Evolutionary conservation across 345 rosid genomes (phyloP).

Genomic region (Clarkia xantiana): DNA sequence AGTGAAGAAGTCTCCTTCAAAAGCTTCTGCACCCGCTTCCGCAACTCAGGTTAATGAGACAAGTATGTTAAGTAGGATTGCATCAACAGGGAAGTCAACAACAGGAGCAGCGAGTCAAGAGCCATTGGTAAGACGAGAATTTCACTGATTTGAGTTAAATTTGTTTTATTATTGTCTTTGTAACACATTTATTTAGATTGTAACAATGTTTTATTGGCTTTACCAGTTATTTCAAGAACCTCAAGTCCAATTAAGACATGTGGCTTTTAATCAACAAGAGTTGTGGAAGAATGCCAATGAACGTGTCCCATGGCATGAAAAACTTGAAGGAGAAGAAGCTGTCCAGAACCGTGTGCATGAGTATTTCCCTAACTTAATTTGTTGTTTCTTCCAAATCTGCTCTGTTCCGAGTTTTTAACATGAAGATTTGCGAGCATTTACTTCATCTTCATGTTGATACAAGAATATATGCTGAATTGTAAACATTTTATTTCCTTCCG

Average conservation of each 20-base stretch:
- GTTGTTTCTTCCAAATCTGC: not conserved
- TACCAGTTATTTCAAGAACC: conserved; percentile 18
- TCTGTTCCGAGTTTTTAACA: too few species aligned
- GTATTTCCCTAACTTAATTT: conserved; percentile 32
- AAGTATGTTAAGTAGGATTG: conserved; percentile 35
- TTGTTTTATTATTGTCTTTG: not conserved
- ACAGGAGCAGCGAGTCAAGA: conserved; percentile 29
- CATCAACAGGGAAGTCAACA: conserved; percentile 37
- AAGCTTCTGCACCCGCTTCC: conserved; percentile 19
- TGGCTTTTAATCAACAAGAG: conserved; percentile 85
- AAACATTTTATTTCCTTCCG: too few species aligned
- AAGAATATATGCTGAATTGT: too few species aligned
- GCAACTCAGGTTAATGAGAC: conserved; percentile 29
- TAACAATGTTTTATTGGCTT: conserved; percentile 7
- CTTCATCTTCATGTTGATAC: too few species aligned
- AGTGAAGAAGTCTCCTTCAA: conserved; percentile 36
- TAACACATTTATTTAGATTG: not conserved
- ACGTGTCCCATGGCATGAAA: conserved; percentile 93
- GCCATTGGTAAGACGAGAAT: conserved; percentile 31
- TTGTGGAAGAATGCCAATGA: conserved; percentile 78
- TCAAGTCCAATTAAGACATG: conserved; percentile 51
- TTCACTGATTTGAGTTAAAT: not conserved
- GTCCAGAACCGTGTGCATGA: conserved; percentile 91
- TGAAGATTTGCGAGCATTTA: too few species aligned
- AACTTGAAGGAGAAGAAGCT: conserved; percentile 86